Conservation (phyloP, 768 basidiomycete species). For the Termitomyces sp. region DNA sequence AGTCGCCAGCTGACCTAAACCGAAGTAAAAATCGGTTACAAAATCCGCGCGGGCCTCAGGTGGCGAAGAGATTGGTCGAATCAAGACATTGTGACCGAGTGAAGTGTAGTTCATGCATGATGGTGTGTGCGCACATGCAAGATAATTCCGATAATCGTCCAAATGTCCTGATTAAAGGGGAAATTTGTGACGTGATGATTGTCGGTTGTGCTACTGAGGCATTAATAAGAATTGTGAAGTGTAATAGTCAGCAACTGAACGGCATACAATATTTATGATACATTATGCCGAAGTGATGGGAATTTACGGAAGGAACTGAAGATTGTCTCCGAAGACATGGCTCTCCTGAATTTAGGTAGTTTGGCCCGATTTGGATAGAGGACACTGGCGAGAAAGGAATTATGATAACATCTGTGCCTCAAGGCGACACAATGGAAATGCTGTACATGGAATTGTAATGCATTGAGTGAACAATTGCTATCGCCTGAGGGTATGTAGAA, state of each 20-base stretch:
- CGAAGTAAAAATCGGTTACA: conserved; percentile 4
- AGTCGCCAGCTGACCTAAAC: background rate
- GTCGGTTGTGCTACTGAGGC: background rate
- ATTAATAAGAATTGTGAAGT: background rate
- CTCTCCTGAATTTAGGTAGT: conserved; percentile 4
- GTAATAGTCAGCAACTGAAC: conserved; percentile 6
- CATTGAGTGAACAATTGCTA: background rate
- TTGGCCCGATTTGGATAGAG: conserved; percentile 11
- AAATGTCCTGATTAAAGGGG: conserved; percentile 1
- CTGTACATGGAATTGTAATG: background rate
- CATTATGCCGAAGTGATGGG: background rate
- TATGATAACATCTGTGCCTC: background rate
- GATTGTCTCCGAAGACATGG: conserved; percentile 5
- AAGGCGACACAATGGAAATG: background rate
- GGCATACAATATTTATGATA: conserved; percentile 2
- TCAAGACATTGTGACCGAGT: conserved; percentile 3
- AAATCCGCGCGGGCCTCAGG: conserved; percentile 4
- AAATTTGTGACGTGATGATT: conserved; percentile 5
- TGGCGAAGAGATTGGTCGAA: background rate
- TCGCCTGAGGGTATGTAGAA: background rate
- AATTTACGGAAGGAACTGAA: background rate
- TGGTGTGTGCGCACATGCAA: background rate
- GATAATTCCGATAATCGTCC: conserved; percentile 4
- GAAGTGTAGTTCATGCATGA: conserved; percentile 3
- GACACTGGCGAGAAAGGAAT: background rate